phyloP scores from a whole-genome alignment of 2,329 filamentous ascomycete species.

The Aspergillus sp. region DNA sequence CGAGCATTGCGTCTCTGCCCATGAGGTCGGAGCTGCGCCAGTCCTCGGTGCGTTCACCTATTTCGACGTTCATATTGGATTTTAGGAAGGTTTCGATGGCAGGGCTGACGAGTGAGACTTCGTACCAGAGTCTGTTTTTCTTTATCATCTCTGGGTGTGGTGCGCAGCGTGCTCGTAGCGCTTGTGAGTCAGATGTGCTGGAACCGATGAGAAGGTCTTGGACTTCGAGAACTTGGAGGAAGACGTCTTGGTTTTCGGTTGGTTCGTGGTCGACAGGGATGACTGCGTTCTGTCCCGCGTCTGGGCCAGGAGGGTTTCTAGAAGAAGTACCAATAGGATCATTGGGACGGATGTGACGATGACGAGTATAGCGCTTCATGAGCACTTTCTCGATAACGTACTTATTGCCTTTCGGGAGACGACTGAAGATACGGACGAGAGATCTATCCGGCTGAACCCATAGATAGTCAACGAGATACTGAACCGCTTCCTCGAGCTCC shows the following conservation, averaged over 20 bases:
- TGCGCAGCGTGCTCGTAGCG: constrained; percentile 21
- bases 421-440: constrained; percentile 22
- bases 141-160: constrained; percentile 22
- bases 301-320: too few species aligned
- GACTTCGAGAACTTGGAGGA: constrained; percentile 31
- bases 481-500: constrained; percentile 21
- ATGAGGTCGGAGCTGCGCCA: constrained; percentile 25
- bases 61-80: constrained; percentile 24
- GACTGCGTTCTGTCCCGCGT: too few species aligned
- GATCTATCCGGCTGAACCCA: constrained; percentile 22
- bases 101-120: constrained; percentile 12
- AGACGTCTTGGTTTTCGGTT: constrained; percentile 11
- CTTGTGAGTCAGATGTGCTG: constrained; percentile 12
- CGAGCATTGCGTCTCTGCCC: constrained; percentile 15
- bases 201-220: constrained; percentile 27
- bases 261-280: background rate
- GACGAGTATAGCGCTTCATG: constrained; percentile 27
- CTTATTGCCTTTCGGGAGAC: constrained; percentile 14
- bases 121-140: constrained; percentile 25
- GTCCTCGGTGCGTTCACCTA: constrained; percentile 26
- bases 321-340: background rate
- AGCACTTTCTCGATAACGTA: constrained; percentile 25
- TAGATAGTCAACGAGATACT: constrained; percentile 26
- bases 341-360: constrained; percentile 15
- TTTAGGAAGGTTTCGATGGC: constrained; percentile 29